A percentile compares a stretch with the other conserved stretches of the same genome.
phyloP scores from a whole-genome alignment of 75 land plant genomes.

The Cunninghamia lanceolata region DNA sequence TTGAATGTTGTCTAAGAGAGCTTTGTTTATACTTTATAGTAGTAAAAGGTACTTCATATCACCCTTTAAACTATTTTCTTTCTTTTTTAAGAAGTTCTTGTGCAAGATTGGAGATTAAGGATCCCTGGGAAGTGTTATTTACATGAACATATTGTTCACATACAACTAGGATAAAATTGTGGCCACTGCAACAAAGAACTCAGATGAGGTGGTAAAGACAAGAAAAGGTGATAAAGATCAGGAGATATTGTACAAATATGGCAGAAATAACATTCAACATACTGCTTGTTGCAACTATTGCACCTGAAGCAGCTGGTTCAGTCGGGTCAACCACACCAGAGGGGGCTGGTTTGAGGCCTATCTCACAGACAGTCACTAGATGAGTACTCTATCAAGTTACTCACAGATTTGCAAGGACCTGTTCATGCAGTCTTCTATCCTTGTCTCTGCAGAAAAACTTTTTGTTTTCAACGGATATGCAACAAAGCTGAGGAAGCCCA shows the following conservation, averaged over 20 bases:
- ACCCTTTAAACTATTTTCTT: no score
- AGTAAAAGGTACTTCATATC: slow-evolving; percentile 29
- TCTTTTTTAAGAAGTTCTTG: no score
- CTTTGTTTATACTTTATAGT: slow-evolving; percentile 59
- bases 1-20: slow-evolving; percentile 45
- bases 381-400: slow-evolving; percentile 77
- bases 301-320: slow-evolving; percentile 68
- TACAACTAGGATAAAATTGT: slow-evolving; percentile 71
- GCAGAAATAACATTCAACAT: slow-evolving; percentile 76
- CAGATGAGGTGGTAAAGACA: slow-evolving; percentile 94
- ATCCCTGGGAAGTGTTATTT: slow-evolving; percentile 62
- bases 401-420: slow-evolving; percentile 88
- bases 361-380: slow-evolving; percentile 88
- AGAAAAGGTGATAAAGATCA: slow-evolving; percentile 79
- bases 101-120: slow-evolving; percentile 50
- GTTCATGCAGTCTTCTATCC: slow-evolving; percentile 61
- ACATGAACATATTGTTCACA: slow-evolving; percentile 60
- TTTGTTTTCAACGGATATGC: no score
- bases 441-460: no score
- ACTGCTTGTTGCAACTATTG: slow-evolving; percentile 84
- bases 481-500: no score
- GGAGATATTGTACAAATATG: slow-evolving; percentile 86
- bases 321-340: slow-evolving; percentile 74
- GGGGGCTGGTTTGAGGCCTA: slow-evolving; percentile 81
- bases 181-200: slow-evolving; percentile 61